Evolutionary conservation across 2,329 filamentous ascomycete species (phyloP), one percentile per base, ranked within the genome.

Genomic region (Aureobasidium sp.): DNA sequence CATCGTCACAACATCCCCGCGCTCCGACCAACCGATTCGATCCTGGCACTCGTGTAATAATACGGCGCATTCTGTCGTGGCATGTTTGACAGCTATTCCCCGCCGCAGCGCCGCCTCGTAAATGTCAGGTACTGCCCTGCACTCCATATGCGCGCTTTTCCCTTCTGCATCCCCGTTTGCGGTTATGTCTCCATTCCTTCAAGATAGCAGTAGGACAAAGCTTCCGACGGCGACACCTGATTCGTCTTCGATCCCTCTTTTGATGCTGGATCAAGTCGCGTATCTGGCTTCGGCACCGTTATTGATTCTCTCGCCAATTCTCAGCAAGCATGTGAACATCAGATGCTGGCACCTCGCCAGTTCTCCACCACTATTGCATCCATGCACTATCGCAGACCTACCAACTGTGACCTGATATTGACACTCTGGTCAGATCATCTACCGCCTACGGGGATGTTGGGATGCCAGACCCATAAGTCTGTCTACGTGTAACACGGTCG

Each of bases 121-220:
- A 39, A 36, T 48, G 55, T 24, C 55, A 59, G 55, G 55, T 36
- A 59, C 55, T 59, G 52, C 52, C 39, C 55, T 47, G 53, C 53
- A 55, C 26, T 26, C 39, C 53, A 5, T 34, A 46, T 36, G 41
- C 39, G 43, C 43, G 29, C 32, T 29, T 48, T 57, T 57, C 20
- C 20, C 43, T 46, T 59, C 55, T 48, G 55, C 53, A 43, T 24
- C 17, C 36, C 37, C 37, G 53, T 44, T 44, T 46, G 39, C 39
- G 39, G 37, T 10, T 29, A 5, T 57, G 41, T n/a, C 20, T 46
- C 6, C 27, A 46, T 44, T 57, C 53, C 53, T 57, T 46, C 53
- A 20, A 24, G 39, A 57, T 57, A 46, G 37, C 51, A 43, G 36
- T 41, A 41, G 37, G 15, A 26, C 24, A 41, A 39, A 57, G 36